Evolutionary conservation across 305 asterid genomes (phyloP).

Genomic region (Nicotiana rustica): DNA sequence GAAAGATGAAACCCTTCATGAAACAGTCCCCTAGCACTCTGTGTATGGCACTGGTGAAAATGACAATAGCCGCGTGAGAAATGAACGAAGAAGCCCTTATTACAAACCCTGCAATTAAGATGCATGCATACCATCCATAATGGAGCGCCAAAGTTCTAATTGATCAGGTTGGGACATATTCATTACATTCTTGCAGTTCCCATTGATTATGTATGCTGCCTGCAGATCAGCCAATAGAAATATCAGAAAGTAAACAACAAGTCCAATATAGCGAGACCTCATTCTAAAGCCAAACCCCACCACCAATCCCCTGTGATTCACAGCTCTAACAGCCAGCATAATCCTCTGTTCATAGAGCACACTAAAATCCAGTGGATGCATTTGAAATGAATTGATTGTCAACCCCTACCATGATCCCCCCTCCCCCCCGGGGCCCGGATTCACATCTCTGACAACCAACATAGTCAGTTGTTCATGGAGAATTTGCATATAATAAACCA

Average conservation of each 20-base stretch:
- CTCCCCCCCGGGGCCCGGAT: neutral
- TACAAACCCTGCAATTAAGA: slow-evolving; percentile 25
- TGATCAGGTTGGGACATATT: slow-evolving; percentile 94
- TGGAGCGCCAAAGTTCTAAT: slow-evolving; percentile 88
- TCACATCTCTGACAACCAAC: slow-evolving; percentile 24
- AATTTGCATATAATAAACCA: no score
- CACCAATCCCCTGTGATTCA: slow-evolving; percentile 15
- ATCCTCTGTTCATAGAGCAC: neutral
- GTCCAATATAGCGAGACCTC: neutral
- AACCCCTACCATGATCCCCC: neutral
- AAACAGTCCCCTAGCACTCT: neutral
- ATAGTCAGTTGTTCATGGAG: neutral
- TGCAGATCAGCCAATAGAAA: slow-evolving; percentile 48
- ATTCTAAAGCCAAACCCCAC: slow-evolving; percentile 14
- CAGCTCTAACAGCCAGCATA: slow-evolving; percentile 25
- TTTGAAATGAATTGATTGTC: slow-evolving; percentile 7
- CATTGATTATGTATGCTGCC: slow-evolving; percentile 91
- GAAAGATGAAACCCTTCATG: slow-evolving; percentile 18
- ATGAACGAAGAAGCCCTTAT: neutral
- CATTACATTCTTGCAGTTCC: slow-evolving; percentile 96
- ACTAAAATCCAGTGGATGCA: neutral
- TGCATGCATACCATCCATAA: slow-evolving; percentile 65
- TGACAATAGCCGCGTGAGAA: neutral
- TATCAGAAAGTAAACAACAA: slow-evolving; percentile 32
- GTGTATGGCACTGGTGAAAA: neutral